Evolutionary conservation across 495 filamentous ascomycete genomes (phyloP), one percentile per base, ranked within the genome.

Genomic region (Aspergillus nidulans): DNA sequence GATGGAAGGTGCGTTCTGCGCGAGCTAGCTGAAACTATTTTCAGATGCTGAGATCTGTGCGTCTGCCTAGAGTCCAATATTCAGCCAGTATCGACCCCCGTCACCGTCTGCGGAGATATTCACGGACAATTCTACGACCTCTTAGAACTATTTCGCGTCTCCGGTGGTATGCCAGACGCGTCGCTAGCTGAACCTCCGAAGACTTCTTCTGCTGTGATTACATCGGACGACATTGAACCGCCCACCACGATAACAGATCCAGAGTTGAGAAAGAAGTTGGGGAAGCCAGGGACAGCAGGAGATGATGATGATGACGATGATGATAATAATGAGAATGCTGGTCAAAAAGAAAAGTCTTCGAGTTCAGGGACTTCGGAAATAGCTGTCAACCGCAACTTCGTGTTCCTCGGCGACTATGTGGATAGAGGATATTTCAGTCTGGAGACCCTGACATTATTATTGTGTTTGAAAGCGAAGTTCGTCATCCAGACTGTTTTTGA

Each of bases 81-180:
- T 28, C 92, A 96, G 66, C 94, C 95, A 19, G 94, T 98, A 25
- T 82, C 84, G 15, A 95, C 95, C 0, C 94, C 94, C n/a, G 94
- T 98, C 50, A 98, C 94, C 25, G 86, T 98, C 60, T 98, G 94
- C 65, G 94, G 94, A 64, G 94, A 98, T 68, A 96, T 98, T 62
- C 94, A 98, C 72, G 94, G 94, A 63, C 94, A 98, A 75, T 98
- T 97, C 73, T 98, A 97, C 79, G 94, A 98, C 70, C 80, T 98
- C 6, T 82, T 97, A 46, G 94, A 98, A 72, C 84, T 98, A 25
- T 98, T 98, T 75, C 87, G 90, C 39, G 92, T 98, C 6, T 91
- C 91, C 19, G 94, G 94, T 47, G 94, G 94, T 53, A 94, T 97
- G 85, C 94, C 94, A 13, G 86, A 89, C 58, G 85, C 92, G 59